phyloP scores from a whole-genome alignment of 768 basidiomycete genomes.

The Panaeolus papilionaceus region DNA sequence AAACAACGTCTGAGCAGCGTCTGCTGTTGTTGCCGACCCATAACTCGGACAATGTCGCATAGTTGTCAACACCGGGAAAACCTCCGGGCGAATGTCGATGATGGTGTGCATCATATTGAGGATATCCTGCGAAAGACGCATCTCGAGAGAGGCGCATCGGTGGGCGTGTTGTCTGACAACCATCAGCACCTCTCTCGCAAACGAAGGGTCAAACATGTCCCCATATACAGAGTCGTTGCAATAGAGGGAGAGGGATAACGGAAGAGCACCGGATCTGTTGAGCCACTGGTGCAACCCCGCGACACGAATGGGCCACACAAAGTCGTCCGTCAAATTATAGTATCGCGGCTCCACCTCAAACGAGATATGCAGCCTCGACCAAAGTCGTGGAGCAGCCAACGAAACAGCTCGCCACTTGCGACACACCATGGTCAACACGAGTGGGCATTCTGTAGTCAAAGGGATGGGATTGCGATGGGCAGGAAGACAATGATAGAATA shows the following conservation, averaged over 20 bases:
- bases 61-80: background rate
- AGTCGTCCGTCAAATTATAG: background rate
- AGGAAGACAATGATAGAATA: conserved; percentile 27
- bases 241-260: background rate
- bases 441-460: conserved; percentile 23
- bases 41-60: conserved; percentile 3
- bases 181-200: conserved; percentile 7
- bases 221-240: conserved; percentile 1
- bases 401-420: conserved; percentile 28
- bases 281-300: background rate
- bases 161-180: background rate
- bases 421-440: conserved; percentile 28
- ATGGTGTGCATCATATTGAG: conserved; percentile 2
- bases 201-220: conserved; percentile 5
- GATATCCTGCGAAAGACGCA: conserved; percentile 1
- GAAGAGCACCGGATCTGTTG: background rate
- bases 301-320: background rate
- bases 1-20: background rate
- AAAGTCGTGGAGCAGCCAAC: conserved; percentile 29
- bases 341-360: conserved; percentile 4
- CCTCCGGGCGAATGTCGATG: conserved; percentile 1
- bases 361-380: conserved; percentile 26
- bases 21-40: background rate
- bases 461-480: conserved; percentile 24
- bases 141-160: conserved; percentile 1